These are phyloP conservation scores for Hansenula lynferdii DNA, from an alignment of 1,139 yeast genomes.

Conservation along the genomic window DNA sequence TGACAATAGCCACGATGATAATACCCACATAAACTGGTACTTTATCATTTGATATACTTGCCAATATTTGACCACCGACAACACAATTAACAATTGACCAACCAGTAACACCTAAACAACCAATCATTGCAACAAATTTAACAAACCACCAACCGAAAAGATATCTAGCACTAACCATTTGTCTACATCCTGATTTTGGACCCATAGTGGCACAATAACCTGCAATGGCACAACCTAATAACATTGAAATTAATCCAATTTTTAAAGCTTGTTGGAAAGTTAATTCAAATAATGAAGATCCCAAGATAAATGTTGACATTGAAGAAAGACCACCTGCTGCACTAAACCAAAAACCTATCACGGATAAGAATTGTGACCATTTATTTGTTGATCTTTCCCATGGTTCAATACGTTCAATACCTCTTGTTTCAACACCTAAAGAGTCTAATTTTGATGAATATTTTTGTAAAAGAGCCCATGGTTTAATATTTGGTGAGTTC, in stretches of 20 bases:
- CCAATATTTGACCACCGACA: constrained; percentile 78
- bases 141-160: constrained; percentile 84
- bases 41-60: constrained; percentile 55
- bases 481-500: constrained; percentile 5
- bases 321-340: constrained; percentile 85
- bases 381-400: constrained; percentile 56
- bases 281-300: constrained; percentile 64
- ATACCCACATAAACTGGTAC: constrained; percentile 74
- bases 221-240: constrained; percentile 68
- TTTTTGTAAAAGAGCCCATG: constrained; percentile 17
- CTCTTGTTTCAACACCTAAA: constrained; percentile 70
- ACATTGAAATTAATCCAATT: constrained; percentile 56
- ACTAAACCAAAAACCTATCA: constrained; percentile 74
- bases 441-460: constrained; percentile 36
- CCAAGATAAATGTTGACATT: constrained; percentile 74
- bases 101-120: constrained; percentile 74
- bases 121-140: constrained; percentile 61
- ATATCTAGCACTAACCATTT: constrained; percentile 77
- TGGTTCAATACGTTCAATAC: constrained; percentile 74
- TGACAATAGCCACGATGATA: constrained; percentile 57
- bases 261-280: constrained; percentile 59
- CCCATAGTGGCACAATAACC: constrained; percentile 85
- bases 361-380: constrained; percentile 47
- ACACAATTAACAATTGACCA: constrained; percentile 86
- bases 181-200: constrained; percentile 81